Evolutionary conservation across 2,329 filamentous ascomycete genomes (phyloP), one percentile per base, ranked within the genome.

Genomic region (Alternaria conjuncta): DNA sequence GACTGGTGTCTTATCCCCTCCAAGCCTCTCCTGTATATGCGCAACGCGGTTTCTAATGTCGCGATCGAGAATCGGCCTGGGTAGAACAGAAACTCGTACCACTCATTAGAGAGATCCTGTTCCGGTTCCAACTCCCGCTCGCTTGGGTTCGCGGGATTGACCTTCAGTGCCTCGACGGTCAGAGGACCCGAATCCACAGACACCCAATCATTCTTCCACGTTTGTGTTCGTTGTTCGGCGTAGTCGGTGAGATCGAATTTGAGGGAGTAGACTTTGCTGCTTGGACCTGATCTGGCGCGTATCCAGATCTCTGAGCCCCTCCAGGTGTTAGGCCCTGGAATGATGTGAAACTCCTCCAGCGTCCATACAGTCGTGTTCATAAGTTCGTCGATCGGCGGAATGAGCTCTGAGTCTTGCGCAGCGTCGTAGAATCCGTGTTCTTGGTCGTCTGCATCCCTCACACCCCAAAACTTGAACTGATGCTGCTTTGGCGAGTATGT

Each of bases 401-500:
- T 85, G 30, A 96, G 83, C 12, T 86, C 83, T 8, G 82, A 75
- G 11, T 86, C 84, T 0, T 91, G 87, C 70, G 92, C 94, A 21
- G 93, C 82, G 71, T 96, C 93, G 66, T 89, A 86, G 13, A 96
- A 84, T 9, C 89, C 85, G 20, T 93, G 78, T 3, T 82, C 84
- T 68, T 81, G 68, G 70, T 82, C 67, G 71, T 91, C 85, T 70
- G 86, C 86, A 57, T 90, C 87, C 69, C 89, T 87, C 18, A 91
- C 87, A 57, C 88, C 87, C 93, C 94, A 99, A 76, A 99, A 94
- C 79, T 97, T 98, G 85, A 99, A 98, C 76, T 95, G 91, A 36
- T 96, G 88, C 28, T 94, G 92, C 67, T 96, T 89, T 0, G 96
- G 95, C 11, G 94, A 97, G 79, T 94, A 97, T 9, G 93, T 95